Base-by-base conservation (phyloP, 2,329 filamentous ascomycete species). In the Elsinoe australis region DNA sequence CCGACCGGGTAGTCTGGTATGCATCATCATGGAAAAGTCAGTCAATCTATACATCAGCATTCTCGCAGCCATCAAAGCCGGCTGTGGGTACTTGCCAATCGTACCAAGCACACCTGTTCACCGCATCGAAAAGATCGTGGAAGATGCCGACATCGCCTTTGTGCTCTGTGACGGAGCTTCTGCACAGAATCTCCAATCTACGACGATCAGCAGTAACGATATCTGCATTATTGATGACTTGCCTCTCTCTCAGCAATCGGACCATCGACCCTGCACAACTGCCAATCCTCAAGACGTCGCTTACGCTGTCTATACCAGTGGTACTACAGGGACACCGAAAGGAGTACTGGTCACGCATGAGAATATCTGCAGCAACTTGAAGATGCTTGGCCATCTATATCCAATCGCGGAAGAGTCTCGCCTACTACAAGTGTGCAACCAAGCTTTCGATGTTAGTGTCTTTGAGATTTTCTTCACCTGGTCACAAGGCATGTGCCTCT, bases 391-490 rank as follows among this genome's bases (percentile, higher is more conserved):
- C 2, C 67, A 71, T 2, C 67, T 85, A 0, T 94, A 94, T 58
- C 83, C 85, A 0, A 67, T 69, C 0, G 59, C 66, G 1, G 50
- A 60, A 0, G 62, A 61, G 1, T 76, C 80, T 1, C 75, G 80
- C n/a, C 69, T 94, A 24, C 69, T 95, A 0, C 88, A 94, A 63
- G 79, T 85, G 2, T 94, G 85, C 59, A 90, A 86, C 0, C 85
- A 88, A 59, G 83, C 83, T 0, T 94, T 94, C 59, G 86, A 94
- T 59, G 75, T 94, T 1, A 94, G 87, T 0, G 84, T 94, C 0
- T 94, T 94, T 60, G 88, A 94, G 58, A 89, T 94, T 10, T 90
- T 94, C 61, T 94, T 87, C 57, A 72, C 87, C 0, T 94, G 87
- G 83, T 76, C 77, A 38, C 73, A 74, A 26, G 87, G 87, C 3